Conservation (phyloP, 768 basidiomycete species). For the Naganishia friedmannii region DNA sequence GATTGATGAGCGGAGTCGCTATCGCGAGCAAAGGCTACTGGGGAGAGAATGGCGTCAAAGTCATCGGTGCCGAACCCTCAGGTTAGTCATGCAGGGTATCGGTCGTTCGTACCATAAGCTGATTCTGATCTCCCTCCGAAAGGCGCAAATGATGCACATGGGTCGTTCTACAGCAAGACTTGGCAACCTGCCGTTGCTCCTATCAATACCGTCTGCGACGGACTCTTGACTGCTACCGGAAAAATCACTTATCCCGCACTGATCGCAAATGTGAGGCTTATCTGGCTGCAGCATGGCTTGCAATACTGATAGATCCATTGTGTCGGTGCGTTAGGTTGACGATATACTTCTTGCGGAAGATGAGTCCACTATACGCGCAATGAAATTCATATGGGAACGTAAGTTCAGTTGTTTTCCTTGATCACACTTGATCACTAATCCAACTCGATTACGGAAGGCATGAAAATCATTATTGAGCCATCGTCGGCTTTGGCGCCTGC, state of each 20-base stretch:
- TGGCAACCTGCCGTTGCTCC: conserved; percentile 27
- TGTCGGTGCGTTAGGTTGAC: conserved; percentile 5
- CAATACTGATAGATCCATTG: neutral
- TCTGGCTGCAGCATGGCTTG: neutral
- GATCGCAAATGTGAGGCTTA: conserved; percentile 2
- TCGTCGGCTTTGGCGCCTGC: conserved; percentile 21
- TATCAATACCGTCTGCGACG: conserved; percentile 24
- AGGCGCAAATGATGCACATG: conserved; percentile 26
- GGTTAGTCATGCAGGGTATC: neutral
- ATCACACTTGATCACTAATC: neutral
- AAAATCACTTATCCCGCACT: conserved; percentile 21
- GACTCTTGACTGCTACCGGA: conserved; percentile 22
- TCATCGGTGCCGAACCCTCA: conserved; percentile 22
- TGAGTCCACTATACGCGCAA: conserved; percentile 16
- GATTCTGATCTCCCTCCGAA: neutral
- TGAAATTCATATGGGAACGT: conserved; percentile 29
- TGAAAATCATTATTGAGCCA: conserved; percentile 30
- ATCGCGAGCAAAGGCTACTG: conserved; percentile 22
- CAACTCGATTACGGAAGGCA: neutral
- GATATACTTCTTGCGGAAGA: conserved; percentile 25
- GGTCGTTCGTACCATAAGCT: neutral
- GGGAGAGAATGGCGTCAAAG: conserved; percentile 7
- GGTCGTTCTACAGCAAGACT: conserved; percentile 3
- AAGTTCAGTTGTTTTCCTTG: neutral
- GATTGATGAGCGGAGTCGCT: conserved; percentile 24